Evolutionary conservation across 768 basidiomycete species (phyloP).

Genomic region (Daedaleopsis sinensis): DNA sequence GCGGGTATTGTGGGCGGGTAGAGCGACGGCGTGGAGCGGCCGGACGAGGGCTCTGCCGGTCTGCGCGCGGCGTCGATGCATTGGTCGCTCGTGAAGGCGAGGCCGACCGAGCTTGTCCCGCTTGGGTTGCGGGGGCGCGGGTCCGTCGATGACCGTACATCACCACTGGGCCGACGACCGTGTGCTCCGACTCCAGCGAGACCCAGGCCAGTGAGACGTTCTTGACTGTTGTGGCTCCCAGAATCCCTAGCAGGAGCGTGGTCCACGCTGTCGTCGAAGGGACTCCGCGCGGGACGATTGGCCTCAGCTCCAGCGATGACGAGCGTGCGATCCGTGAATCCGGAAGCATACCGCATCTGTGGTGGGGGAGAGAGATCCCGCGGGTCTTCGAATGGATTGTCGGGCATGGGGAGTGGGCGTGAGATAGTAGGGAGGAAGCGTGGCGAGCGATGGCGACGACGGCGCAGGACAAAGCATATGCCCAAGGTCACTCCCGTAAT

Average conservation of each 20-base stretch:
- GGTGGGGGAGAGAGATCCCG: constrained; percentile 22
- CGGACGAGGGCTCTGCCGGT: constrained; percentile 8
- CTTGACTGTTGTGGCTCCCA: neutral
- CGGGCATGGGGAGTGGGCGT: constrained; percentile 25
- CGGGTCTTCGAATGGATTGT: constrained; percentile 43
- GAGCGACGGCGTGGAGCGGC: constrained; percentile 19
- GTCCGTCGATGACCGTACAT: neutral
- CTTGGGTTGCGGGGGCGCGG: constrained; percentile 7
- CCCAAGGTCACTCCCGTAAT: constrained; percentile 49
- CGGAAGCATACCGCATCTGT: constrained; percentile 21
- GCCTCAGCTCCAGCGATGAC: constrained; percentile 3
- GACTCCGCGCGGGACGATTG: constrained; percentile 1
- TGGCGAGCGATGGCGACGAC: constrained; percentile 37
- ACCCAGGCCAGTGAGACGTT: constrained; percentile 4
- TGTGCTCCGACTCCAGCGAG: constrained; percentile 16
- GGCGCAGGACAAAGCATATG: constrained; percentile 41
- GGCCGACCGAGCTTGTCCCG: constrained; percentile 11
- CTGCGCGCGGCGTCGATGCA: neutral
- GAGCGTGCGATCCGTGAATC: constrained; percentile 14
- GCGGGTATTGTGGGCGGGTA: constrained; percentile 18
- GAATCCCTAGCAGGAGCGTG: neutral
- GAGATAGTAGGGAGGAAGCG: constrained; percentile 26
- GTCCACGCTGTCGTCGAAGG: constrained; percentile 12
- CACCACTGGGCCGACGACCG: constrained; percentile 2
- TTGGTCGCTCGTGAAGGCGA: constrained; percentile 17